Evolutionary conservation across 352 stramenopile genomes (phyloP).

Genomic region (Pythium sp.): DNA sequence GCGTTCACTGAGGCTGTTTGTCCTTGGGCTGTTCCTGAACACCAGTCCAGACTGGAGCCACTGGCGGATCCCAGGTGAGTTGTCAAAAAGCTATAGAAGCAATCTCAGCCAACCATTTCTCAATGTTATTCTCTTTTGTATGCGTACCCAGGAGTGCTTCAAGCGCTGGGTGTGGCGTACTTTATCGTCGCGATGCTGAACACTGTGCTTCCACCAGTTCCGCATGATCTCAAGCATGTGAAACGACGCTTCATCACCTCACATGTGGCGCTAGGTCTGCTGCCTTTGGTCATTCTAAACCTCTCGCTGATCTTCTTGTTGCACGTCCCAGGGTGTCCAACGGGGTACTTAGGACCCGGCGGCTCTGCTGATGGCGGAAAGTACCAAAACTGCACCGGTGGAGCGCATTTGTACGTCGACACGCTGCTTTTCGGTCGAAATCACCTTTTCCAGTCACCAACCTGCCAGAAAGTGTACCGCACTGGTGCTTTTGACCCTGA

Average conservation of each 20-base stretch:
- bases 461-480: slow-evolving; percentile 50
- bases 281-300: slow-evolving; percentile 43
- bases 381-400: slow-evolving; percentile 70
- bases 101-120: neutral
- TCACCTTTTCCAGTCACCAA: slow-evolving; percentile 68
- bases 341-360: slow-evolving; percentile 70
- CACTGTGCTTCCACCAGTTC: slow-evolving; percentile 7
- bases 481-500: slow-evolving; percentile 76
- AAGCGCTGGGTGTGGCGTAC: slow-evolving; percentile 58
- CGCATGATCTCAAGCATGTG: neutral
- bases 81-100: neutral
- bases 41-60: slow-evolving; percentile 48
- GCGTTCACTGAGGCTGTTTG: slow-evolving; percentile 49
- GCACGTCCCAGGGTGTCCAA: slow-evolving; percentile 63
- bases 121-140: neutral
- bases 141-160: slow-evolving; percentile 49
- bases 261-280: slow-evolving; percentile 31
- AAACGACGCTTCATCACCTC: slow-evolving; percentile 8
- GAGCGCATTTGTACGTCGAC: slow-evolving; percentile 75
- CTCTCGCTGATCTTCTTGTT: slow-evolving; percentile 50
- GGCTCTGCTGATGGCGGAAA: slow-evolving; percentile 38
- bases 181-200: slow-evolving; percentile 27
- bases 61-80: slow-evolving; percentile 65
- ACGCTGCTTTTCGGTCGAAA: slow-evolving; percentile 45
- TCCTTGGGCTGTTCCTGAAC: slow-evolving; percentile 71